Conservation (phyloP, 768 basidiomycete species). For the Suillus plorans region DNA sequence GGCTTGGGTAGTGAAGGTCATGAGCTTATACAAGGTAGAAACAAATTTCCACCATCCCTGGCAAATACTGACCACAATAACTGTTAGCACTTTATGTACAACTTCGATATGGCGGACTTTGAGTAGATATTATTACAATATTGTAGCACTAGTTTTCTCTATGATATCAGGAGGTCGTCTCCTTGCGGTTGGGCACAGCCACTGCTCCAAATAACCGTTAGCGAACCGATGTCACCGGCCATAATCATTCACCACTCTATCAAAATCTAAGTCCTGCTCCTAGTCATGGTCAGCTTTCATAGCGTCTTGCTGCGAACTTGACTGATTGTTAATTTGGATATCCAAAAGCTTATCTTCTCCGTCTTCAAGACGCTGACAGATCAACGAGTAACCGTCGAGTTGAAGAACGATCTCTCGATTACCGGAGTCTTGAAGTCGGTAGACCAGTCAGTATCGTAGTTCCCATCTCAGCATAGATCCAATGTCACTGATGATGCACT, state of each 20-base stretch:
- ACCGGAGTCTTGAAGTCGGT: constrained; percentile 95
- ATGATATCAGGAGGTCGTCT: not conserved
- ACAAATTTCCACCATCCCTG: constrained; percentile 7
- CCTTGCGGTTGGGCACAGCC: not conserved
- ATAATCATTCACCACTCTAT: not conserved
- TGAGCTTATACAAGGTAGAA: constrained; percentile 82
- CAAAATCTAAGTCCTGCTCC: not conserved
- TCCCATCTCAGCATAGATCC: not conserved
- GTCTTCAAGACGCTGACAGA: constrained; percentile 99
- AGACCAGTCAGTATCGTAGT: constrained; percentile 73
- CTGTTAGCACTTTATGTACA: constrained; percentile 30
- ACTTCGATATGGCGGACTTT: constrained; percentile 36
- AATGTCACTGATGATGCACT: constrained; percentile 2
- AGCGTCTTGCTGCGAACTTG: constrained; percentile 10
- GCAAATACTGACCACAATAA: not conserved
- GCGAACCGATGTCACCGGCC: not conserved
- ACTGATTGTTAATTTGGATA: not conserved
- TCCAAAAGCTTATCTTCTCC: constrained; percentile 82
- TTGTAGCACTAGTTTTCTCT: constrained; percentile 1
- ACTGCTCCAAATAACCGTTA: not conserved
- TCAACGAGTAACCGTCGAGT: constrained; percentile 93
- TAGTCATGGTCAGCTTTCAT: constrained; percentile 25
- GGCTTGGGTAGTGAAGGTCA: constrained; percentile 95
- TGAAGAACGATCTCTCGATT: constrained; percentile 98
- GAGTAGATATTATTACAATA: constrained; percentile 19